Conservation (phyloP, 2,329 filamentous ascomycete genomes). For the Scedosporium boydii region DNA sequence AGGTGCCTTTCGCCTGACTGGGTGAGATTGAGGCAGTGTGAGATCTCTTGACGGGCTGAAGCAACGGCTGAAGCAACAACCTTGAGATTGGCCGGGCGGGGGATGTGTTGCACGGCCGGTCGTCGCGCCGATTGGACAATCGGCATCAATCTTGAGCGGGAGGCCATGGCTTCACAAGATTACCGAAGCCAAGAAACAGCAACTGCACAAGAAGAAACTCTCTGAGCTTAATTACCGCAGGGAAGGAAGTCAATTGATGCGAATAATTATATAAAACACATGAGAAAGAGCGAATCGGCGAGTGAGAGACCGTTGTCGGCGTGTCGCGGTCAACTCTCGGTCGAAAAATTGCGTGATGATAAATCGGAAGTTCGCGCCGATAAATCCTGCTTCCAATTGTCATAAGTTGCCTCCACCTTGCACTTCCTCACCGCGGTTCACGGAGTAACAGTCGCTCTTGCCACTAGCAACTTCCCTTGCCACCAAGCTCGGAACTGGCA, state of each 20-base stretch:
- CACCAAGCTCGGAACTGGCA: too few species aligned
- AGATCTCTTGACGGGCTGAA: neutral
- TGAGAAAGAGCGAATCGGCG: too few species aligned
- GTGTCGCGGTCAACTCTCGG: too few species aligned
- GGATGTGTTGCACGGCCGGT: conserved; percentile 9
- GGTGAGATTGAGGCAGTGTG: neutral
- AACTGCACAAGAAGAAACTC: neutral
- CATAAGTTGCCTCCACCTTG: too few species aligned
- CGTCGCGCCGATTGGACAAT: conserved; percentile 11
- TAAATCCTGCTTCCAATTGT: too few species aligned
- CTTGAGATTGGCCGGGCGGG: neutral
- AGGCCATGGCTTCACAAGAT: conserved; percentile 9
- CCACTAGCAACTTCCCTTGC: too few species aligned
- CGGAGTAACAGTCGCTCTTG: too few species aligned
- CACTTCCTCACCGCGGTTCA: too few species aligned
- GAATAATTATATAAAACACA: too few species aligned
- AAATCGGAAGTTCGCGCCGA: too few species aligned
- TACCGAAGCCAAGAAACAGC: neutral
- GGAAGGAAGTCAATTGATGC: neutral
- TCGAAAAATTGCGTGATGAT: too few species aligned
- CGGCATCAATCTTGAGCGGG: conserved; percentile 12
- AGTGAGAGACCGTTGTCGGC: too few species aligned
- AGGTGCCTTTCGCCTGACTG: neutral
- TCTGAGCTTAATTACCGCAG: neutral
- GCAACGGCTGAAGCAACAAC: neutral